Conservation (phyloP, 2,329 filamentous ascomycete genomes). For the Helotiales sp. region DNA sequence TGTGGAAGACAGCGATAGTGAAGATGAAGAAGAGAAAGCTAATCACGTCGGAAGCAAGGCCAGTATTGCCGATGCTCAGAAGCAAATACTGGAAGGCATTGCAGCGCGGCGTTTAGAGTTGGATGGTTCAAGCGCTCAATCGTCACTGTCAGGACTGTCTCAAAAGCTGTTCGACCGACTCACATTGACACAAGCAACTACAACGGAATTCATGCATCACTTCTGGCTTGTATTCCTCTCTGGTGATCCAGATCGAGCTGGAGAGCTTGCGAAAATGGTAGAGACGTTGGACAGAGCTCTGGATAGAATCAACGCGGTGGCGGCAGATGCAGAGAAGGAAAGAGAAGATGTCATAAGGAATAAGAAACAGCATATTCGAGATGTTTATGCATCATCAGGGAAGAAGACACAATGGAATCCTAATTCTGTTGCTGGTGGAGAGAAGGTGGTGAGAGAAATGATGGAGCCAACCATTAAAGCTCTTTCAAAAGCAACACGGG, state of each 20-base stretch:
- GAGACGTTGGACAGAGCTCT: constrained; percentile 78
- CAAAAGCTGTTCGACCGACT: constrained; percentile 58
- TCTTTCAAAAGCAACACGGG: constrained; percentile 66
- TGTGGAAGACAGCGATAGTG: constrained; percentile 68
- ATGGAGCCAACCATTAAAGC: constrained; percentile 73
- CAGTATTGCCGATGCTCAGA: constrained; percentile 63
- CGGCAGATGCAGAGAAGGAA: constrained; percentile 75
- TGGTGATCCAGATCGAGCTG: constrained; percentile 76
- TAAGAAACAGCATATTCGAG: constrained; percentile 68
- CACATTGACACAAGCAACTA: constrained; percentile 85
- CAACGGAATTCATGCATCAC: constrained; percentile 92
- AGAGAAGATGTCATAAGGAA: constrained; percentile 65
- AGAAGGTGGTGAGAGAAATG: constrained; percentile 72
- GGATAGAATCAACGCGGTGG: constrained; percentile 78
- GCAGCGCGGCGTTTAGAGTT: constrained; percentile 60
- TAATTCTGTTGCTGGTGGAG: constrained; percentile 70
- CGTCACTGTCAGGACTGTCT: constrained; percentile 44
- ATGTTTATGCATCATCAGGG: constrained; percentile 69
- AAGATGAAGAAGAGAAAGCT: constrained; percentile 53
- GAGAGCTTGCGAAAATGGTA: constrained; percentile 77
- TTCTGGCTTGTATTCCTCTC: constrained; percentile 95
- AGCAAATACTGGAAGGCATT: constrained; percentile 66
- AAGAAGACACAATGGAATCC: constrained; percentile 72
- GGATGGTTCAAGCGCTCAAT: constrained; percentile 42
- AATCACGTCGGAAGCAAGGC: constrained; percentile 68